Base-by-base conservation (phyloP, 352 stramenopile genomes). In the Phytopythium boreale region DNA sequence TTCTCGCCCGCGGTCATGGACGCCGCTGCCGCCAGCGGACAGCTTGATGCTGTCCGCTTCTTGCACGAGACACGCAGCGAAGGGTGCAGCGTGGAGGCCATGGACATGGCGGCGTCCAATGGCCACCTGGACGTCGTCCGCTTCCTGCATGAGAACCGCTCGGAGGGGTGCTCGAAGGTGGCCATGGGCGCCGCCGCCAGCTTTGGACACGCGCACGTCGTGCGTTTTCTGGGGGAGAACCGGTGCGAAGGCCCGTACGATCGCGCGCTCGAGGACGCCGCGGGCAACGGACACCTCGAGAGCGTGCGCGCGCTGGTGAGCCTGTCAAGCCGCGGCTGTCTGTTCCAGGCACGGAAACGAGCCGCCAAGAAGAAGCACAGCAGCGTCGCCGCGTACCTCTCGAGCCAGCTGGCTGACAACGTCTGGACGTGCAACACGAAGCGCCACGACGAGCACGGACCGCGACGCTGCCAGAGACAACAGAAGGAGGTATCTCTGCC, bases 41-140 rank as follows among this genome's bases (percentile, higher is more conserved):
- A 74, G 44, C 46, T 79, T 37, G 63, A 71, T 0, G 53, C 76
- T 2, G 66, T 79, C 44, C 59, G 63, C 39, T 79, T 67, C 62
- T 52, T 79, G n/a, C 66, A 79, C 24, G 60, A 68, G 20, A 44
- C 69, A 47, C 50, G 68, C 2, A 57, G 15, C 0, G 71, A 74
- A 34, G 66, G 68, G 11, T 79, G 66, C 58, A 74, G 69, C 3
- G 65, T 66, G 8, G 61, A 76, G 52, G 68, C 71, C 5, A 76
- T 79, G 71, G 69, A 79, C 41, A 71, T 74, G 62, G 71, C 71
- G 22, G 71, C 71, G 29, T 61, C 71, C 5, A 74, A 72, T 34
- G 69, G 69, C 22, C 65, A 79, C 31, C 26, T 76, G 9, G 59
- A 74, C 0, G 57, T 79, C 0, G 71, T 79, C 43, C 27, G 39